Conservation (phyloP, 192 early-diverging fungal species). For the Chytriomyces hyalinus region DNA sequence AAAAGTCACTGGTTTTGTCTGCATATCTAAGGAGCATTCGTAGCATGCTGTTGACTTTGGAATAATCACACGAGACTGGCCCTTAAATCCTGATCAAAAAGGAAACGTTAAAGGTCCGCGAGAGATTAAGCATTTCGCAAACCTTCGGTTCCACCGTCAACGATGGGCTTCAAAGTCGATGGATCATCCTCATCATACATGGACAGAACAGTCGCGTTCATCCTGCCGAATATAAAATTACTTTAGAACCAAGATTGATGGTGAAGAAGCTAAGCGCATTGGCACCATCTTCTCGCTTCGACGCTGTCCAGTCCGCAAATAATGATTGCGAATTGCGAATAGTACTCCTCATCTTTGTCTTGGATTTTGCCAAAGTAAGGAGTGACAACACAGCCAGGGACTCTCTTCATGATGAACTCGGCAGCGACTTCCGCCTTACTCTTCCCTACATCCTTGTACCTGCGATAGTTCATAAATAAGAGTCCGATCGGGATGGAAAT, state of each 20-base stretch:
- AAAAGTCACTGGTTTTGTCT: slow-evolving; percentile 84
- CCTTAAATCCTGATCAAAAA: slow-evolving; percentile 76
- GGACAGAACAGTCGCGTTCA: slow-evolving; percentile 85
- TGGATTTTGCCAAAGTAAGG: slow-evolving; percentile 90
- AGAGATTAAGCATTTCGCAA: slow-evolving; percentile 20
- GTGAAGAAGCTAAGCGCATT: neutral
- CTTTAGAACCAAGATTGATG: neutral
- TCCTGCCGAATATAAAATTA: slow-evolving; percentile 39
- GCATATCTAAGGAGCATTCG: slow-evolving; percentile 94
- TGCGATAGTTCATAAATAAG: slow-evolving; percentile 26
- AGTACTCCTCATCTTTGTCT: slow-evolving; percentile 95
- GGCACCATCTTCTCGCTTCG: slow-evolving; percentile 88
- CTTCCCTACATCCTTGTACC: slow-evolving; percentile 84
- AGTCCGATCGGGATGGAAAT: slow-evolving; percentile 30
- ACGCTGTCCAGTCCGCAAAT: slow-evolving; percentile 95
- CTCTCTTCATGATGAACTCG: slow-evolving; percentile 81
- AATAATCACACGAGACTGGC: slow-evolving; percentile 90
- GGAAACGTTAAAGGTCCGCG: neutral
- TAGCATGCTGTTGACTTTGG: slow-evolving; percentile 89
- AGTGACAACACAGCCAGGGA: slow-evolving; percentile 77
- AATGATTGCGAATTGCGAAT: slow-evolving; percentile 82
- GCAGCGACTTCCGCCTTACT: slow-evolving; percentile 83
- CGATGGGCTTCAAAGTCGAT: slow-evolving; percentile 79
- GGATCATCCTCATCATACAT: slow-evolving; percentile 78
- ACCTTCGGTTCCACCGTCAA: slow-evolving; percentile 97